Evolutionary conservation across 192 early-diverging fungal species (phyloP).

Genomic region (Kickxella alabastrina): DNA sequence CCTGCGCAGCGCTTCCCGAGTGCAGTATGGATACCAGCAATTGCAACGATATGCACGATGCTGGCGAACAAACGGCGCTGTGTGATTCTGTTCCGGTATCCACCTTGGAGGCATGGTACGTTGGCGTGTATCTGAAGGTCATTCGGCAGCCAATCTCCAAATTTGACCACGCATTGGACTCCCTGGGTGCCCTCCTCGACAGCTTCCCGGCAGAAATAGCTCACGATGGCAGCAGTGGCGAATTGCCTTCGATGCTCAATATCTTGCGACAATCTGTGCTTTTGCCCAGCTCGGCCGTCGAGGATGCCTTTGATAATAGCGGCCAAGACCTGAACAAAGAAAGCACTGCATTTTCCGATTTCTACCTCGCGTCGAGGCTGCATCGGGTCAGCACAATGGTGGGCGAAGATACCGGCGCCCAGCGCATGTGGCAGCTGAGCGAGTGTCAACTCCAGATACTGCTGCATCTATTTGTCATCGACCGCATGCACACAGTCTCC

Average conservation of each 20-base stretch:
- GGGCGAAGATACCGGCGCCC: neutral
- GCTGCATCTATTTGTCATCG: constrained; percentile 29
- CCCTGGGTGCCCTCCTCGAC: neutral
- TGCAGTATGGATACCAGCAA: too few relatives aligned
- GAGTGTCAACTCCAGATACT: constrained; percentile 49
- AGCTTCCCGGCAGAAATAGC: too few relatives aligned
- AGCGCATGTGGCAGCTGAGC: constrained; percentile 32
- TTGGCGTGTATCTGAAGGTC: constrained; percentile 18
- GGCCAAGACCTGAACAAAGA: neutral
- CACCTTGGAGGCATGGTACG: constrained; percentile 25
- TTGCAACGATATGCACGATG: too few relatives aligned
- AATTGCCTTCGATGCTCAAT: too few relatives aligned
- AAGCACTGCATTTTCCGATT: too few relatives aligned
- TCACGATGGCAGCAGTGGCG: too few relatives aligned
- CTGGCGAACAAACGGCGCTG: too few relatives aligned
- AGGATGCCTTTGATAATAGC: constrained; percentile 17
- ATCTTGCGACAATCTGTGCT: too few relatives aligned
- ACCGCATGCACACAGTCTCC: neutral
- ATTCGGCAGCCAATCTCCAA: constrained; percentile 1
- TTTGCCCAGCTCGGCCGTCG: constrained; percentile 13
- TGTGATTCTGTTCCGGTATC: neutral
- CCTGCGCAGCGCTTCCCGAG: too few relatives aligned
- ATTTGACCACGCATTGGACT: constrained; percentile 2
- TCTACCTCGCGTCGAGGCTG: neutral
- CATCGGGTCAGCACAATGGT: neutral